Base-by-base conservation (phyloP, 2,329 filamentous ascomycete species). In the Acephala macrosclerotiorum region DNA sequence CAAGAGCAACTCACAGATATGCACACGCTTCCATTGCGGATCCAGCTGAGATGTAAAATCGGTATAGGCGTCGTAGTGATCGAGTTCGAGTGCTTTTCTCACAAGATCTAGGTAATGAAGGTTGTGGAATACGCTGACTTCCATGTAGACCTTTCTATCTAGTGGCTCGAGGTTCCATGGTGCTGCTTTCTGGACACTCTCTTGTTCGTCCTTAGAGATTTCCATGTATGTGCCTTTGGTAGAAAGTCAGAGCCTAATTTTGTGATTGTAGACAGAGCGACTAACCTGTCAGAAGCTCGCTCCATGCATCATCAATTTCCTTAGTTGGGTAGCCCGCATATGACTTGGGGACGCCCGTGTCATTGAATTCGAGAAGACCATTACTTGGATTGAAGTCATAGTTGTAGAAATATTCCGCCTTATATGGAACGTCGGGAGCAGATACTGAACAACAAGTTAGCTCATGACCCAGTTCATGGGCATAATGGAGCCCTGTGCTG, bases 121-220 rank as follows among this genome's bases (percentile, higher is more conserved):
- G 9, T 49, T 49, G 42, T 60, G 58, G 58, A 60, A 60, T 33
- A 60, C 58, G 11, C 20, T 38, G 25, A 60, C 40, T 40, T 60
- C 20, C 42, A 49, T 49, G 18, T 49, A 60, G 2, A 60, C 58
- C 16, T 60, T 29, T 14, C 58, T 40, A 29, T 60, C 38, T 14
- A 60, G 18, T 20, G 22, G 1, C 33, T 49, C 40, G 18, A 60
- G 40, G 7, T 60, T 22, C 40, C 58, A 60, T 2, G 58, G 40
- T 33, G 58, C 58, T 29, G 42, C 58, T 12, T 49, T 49, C 18
- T 35, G 22, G 18, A 60, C 42, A 12, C 25, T 25, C 25, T 60
- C 26, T n/a, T 18, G n/a, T 49, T 60, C 40, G 3, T 60, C 58
- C n/a, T 47, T 25, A 9, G 40, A 49, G 3, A 47, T 29, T 29